A percentile compares a stretch with the other conserved stretches of the same genome.
These are phyloP conservation scores for Backusella tarrabulga DNA, from an alignment of 192 early-diverging fungal genomes.

Conservation along the genomic window DNA sequence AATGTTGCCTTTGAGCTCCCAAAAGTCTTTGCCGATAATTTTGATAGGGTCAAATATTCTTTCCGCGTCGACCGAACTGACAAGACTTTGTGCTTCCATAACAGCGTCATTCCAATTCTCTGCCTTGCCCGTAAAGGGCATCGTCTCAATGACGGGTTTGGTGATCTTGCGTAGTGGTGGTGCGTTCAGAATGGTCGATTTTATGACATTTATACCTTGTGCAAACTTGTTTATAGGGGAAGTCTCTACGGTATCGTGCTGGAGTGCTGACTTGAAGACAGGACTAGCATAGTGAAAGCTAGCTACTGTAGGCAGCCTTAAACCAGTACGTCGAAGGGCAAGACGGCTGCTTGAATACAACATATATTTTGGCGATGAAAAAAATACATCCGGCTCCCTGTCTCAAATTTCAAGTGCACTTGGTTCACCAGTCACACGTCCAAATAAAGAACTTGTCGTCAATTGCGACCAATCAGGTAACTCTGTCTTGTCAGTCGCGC, in stretches of 20 bases:
- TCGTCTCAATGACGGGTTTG: constrained; percentile 18
- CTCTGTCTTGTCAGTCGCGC: too few relatives aligned
- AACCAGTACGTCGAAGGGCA: not conserved
- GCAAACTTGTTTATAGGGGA: constrained; percentile 26
- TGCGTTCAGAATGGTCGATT: constrained; percentile 21
- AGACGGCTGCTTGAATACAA: not conserved
- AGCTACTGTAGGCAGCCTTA: not conserved
- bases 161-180: constrained; percentile 22
- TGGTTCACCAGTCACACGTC: not conserved
- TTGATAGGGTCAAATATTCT: constrained; percentile 65
- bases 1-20: constrained; percentile 84
- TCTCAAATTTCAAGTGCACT: not conserved
- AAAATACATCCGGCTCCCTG: not conserved
- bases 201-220: constrained; percentile 26
- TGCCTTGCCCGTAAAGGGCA: constrained; percentile 35
- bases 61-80: constrained; percentile 31
- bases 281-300: not conserved
- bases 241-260: not conserved
- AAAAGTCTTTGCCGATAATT: constrained; percentile 84
- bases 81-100: constrained; percentile 46
- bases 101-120: constrained; percentile 50
- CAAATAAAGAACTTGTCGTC: not conserved
- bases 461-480: not conserved
- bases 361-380: not conserved
- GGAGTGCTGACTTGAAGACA: not conserved